These are phyloP conservation scores for Fistulinella prunicolor DNA, from an alignment of 768 basidiomycete species.

Conservation along the genomic window DNA sequence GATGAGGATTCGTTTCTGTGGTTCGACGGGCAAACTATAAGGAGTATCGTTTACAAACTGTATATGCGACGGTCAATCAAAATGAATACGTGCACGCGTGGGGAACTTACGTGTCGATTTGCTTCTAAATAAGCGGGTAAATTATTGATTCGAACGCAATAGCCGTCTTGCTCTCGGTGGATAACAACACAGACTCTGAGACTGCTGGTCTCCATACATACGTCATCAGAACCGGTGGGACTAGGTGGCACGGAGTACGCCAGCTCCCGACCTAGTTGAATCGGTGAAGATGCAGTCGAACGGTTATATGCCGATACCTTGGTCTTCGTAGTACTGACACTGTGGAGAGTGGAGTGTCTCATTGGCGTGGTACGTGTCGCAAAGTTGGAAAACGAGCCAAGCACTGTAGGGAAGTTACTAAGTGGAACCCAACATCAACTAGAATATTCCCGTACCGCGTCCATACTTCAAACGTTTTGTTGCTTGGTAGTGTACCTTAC, in stretches of 20 bases:
- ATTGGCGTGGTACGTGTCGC: conserved; percentile 42
- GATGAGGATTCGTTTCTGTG: conserved; percentile 63
- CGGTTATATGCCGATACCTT: conserved; percentile 8
- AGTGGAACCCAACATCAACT: neutral
- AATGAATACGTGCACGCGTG: neutral
- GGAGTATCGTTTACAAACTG: conserved; percentile 50
- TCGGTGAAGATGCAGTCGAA: conserved; percentile 16
- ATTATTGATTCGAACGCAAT: conserved; percentile 72
- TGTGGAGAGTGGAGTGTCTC: conserved; percentile 55
- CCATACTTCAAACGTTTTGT: conserved; percentile 59
- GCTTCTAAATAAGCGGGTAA: conserved; percentile 74
- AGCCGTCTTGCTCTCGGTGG: conserved; percentile 51
- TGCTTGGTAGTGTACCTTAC: conserved; percentile 77
- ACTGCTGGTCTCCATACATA: conserved; percentile 37
- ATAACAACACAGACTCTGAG: conserved; percentile 65
- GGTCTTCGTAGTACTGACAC: conserved; percentile 15
- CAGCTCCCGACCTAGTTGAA: conserved; percentile 27
- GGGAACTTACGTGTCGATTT: conserved; percentile 65
- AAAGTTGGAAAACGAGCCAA: conserved; percentile 43
- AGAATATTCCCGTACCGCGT: conserved; percentile 38
- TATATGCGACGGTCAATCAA: conserved; percentile 13
- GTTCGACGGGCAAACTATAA: conserved; percentile 56
- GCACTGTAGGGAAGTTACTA: conserved; percentile 32
- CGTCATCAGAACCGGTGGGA: conserved; percentile 40
- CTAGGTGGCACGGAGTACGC: conserved; percentile 45